These are phyloP conservation scores for Leishmania gerbilli DNA, from an alignment of 208 protist genomes.

Conservation along the genomic window DNA sequence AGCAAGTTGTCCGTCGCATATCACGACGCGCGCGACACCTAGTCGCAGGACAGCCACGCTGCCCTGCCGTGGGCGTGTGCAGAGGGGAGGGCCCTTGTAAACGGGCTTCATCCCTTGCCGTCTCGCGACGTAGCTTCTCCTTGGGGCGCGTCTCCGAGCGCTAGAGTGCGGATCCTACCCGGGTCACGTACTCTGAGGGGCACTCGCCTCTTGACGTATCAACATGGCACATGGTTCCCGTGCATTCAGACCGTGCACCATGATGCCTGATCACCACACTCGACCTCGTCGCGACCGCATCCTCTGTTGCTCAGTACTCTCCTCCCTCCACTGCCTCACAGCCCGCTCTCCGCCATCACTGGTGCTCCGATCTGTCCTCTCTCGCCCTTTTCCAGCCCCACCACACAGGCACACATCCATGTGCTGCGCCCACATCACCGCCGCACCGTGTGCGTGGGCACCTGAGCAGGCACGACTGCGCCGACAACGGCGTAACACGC, in stretches of 20 bases:
- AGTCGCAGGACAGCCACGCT: not conserved
- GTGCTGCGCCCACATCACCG: not conserved
- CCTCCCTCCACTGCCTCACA: not conserved
- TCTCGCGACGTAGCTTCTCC: not conserved
- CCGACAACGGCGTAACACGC: not conserved
- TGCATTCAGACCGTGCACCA: not conserved
- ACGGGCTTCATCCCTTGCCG: not conserved
- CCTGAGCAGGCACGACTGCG: not conserved
- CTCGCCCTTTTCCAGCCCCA: not conserved
- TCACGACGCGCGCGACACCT: not conserved
- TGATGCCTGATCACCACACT: not conserved
- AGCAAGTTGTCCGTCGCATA: not conserved
- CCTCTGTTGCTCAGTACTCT: not conserved
- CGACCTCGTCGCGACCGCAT: not conserved
- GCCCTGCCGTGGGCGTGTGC: not conserved
- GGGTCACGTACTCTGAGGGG: not conserved
- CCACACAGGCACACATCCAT: not conserved
- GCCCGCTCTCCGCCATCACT: not conserved
- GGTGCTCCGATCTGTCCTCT: not conserved
- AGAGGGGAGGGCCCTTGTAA: not conserved
- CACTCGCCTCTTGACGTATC: not conserved
- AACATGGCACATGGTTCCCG: not conserved
- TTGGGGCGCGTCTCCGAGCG: not conserved
- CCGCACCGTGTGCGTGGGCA: not conserved
- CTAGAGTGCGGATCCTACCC: not conserved